These are phyloP conservation scores for Sechiopsis laciniata DNA, from an alignment of 306 rosid species.

Conservation along the genomic window DNA sequence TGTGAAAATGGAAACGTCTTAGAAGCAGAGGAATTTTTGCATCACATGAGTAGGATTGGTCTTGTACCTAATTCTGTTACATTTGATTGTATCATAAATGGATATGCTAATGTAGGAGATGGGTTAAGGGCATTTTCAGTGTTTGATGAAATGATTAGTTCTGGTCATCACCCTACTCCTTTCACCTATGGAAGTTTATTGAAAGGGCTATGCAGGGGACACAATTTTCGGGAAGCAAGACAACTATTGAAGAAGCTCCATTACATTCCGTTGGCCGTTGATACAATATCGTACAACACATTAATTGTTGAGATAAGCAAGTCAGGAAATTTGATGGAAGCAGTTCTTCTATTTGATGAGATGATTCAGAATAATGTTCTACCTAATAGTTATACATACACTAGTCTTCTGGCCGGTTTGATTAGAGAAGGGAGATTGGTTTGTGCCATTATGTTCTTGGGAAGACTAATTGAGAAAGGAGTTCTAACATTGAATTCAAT, in stretches of 20 bases:
- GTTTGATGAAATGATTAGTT: conserved; percentile 54
- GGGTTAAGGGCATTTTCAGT: conserved; percentile 46
- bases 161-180: conserved; percentile 54
- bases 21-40: conserved; percentile 60
- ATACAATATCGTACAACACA: conserved; percentile 53
- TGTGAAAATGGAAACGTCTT: conserved; percentile 47
- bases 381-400: conserved; percentile 53
- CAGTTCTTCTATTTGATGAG: conserved; percentile 48
- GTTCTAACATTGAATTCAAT: conserved; percentile 40
- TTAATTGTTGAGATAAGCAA: conserved; percentile 45
- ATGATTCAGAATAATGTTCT: conserved; percentile 49
- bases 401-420: conserved; percentile 52
- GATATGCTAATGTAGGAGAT: conserved; percentile 52
- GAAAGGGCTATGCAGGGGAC: conserved; percentile 59
- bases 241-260: conserved; percentile 37
- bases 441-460: conserved; percentile 46
- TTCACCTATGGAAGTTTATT: conserved; percentile 55
- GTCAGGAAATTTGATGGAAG: conserved; percentile 48
- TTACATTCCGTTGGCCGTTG: conserved; percentile 44
- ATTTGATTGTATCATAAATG: conserved; percentile 52
- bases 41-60: conserved; percentile 59
- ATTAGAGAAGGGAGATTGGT: conserved; percentile 55
- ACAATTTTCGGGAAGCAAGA: conserved; percentile 50
- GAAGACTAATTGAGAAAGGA: conserved; percentile 43
- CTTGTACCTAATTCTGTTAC: conserved; percentile 46